Conservation (phyloP, 257 asterid species). For the Anisodus tanguticus region DNA sequence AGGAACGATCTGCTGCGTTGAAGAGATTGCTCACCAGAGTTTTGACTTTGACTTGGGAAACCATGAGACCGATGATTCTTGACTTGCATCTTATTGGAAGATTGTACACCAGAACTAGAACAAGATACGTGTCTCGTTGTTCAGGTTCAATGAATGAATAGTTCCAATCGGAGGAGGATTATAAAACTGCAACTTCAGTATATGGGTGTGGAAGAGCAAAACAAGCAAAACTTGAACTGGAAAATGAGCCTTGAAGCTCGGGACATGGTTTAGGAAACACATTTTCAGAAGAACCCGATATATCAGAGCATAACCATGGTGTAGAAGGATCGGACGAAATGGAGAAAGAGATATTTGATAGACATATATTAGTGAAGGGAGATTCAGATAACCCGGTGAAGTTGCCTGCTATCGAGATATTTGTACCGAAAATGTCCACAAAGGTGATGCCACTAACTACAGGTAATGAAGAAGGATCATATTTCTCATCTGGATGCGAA, state of each 20-base stretch:
- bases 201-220: slow-evolving; percentile 39
- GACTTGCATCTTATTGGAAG: slow-evolving; percentile 43
- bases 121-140: slow-evolving; percentile 37
- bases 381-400: slow-evolving; percentile 70
- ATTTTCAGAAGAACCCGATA: slow-evolving; percentile 59
- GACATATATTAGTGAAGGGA: slow-evolving; percentile 80
- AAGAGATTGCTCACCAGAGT: slow-evolving; percentile 38
- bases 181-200: slow-evolving; percentile 51
- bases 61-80: slow-evolving; percentile 37
- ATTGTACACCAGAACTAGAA: slow-evolving; percentile 44
- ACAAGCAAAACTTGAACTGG: slow-evolving; percentile 40
- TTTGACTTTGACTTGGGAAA: slow-evolving; percentile 31
- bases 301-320: slow-evolving; percentile 66
- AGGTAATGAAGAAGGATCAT: slow-evolving; percentile 74
- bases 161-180: slow-evolving; percentile 36
- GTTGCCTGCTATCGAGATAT: slow-evolving; percentile 65
- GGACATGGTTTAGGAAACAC: slow-evolving; percentile 76
- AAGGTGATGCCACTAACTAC: slow-evolving; percentile 60
- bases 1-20: slow-evolving; percentile 44
- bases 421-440: slow-evolving; percentile 62
- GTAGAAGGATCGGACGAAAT: slow-evolving; percentile 39
- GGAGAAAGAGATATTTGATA: slow-evolving; percentile 64
- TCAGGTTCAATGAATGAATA: slow-evolving; percentile 55
- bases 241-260: slow-evolving; percentile 49
- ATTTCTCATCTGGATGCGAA: slow-evolving; percentile 82